Percentiles rank a stretch among this genome's conserved stretches.
Conservation (phyloP, 1,284 basidiomycete genomes). For the Ceratobasidium sp. region DNA sequence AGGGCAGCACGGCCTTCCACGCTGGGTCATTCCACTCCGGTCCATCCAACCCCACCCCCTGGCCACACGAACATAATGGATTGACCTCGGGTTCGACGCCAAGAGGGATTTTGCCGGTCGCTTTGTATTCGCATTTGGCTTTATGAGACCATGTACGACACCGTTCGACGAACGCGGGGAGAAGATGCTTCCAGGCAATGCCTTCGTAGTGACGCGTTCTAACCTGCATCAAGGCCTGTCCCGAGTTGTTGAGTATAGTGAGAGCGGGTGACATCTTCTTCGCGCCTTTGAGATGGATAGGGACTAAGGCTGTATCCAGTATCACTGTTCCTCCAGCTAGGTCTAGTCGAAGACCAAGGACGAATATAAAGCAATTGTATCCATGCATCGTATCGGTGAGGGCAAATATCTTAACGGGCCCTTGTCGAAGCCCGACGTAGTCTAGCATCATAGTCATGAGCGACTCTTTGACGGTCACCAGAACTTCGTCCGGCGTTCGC, state of each 20-base stretch:
- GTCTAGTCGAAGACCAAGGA: slow-evolving; percentile 22
- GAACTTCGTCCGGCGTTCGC: neutral
- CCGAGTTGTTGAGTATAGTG: slow-evolving; percentile 8
- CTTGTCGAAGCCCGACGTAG: slow-evolving; percentile 33
- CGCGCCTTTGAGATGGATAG: neutral
- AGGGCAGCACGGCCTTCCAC: slow-evolving; percentile 13
- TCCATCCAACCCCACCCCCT: slow-evolving; percentile 22
- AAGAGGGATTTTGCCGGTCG: slow-evolving; percentile 1
- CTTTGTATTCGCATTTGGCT: slow-evolving; percentile 17
- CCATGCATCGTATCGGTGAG: slow-evolving; percentile 11
- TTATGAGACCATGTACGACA: slow-evolving; percentile 26
- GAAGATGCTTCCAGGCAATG: slow-evolving; percentile 23
- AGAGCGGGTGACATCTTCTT: neutral
- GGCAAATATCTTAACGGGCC: slow-evolving; percentile 6
- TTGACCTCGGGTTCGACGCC: neutral
- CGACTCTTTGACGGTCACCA: slow-evolving; percentile 26
- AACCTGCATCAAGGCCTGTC: neutral
- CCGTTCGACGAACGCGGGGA: slow-evolving; percentile 26
- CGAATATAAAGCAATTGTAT: slow-evolving; percentile 18
- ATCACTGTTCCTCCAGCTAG: slow-evolving; percentile 7
- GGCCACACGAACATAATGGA: slow-evolving; percentile 23
- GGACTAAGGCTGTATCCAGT: slow-evolving; percentile 15
- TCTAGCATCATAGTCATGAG: slow-evolving; percentile 13
- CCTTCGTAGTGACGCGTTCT: slow-evolving; percentile 13
- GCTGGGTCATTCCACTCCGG: slow-evolving; percentile 25